Evolutionary conservation across 1,139 yeast species (phyloP), one percentile per base, ranked within the genome.

Genomic region (Blastobotrys ciferrii): DNA sequence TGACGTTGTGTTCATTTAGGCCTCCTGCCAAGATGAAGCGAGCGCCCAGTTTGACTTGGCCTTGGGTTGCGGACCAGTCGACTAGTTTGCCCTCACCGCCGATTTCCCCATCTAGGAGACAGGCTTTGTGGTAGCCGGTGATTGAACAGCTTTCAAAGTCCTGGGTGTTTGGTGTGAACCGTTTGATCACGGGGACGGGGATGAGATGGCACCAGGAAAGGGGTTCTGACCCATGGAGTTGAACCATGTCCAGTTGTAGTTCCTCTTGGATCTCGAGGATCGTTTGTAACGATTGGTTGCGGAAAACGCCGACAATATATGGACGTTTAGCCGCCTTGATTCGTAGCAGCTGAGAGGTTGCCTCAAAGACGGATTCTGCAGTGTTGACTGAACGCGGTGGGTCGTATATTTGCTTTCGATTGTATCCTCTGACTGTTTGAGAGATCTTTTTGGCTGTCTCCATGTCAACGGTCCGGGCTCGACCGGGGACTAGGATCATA

Each of bases 31-130:
- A 71, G 0, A 92, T 62, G 59, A 76, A 87, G 45, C 71, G 63
- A 0, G 84, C 84, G 1, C 73, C 71, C 7, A 45, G 51, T 4
- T 49, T 52, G 7, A 72, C 70, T 66, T 78, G 75, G n/a, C 58
- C 53, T 1, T 64, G 59, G 5, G 80, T 72, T n/a, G 69, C 64
- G 1, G 64, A 57, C 96, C 98, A 89, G 62, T 87, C 83, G 18
- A 89, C 78, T 15, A 72, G 60, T 50, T 80, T 78, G 3, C 98
- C 98, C 59, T 88, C 94, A 1, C 98, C 98, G 7, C 98, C 98
- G 2, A 76, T 76, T 59, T 87, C 97, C 1, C 96, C 84, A 62
- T 92, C 98, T 23, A 92, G 71, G 47, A 92, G 72, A 1, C 92
- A 81, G 20, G 82, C 52, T 15, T 80, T 67, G 43, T 81, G 80